Percentiles rank a stretch among this genome's conserved stretches.
These are phyloP conservation scores for Nicotiana rustica DNA, from an alignment of 305 asterid genomes.

Conservation along the genomic window DNA sequence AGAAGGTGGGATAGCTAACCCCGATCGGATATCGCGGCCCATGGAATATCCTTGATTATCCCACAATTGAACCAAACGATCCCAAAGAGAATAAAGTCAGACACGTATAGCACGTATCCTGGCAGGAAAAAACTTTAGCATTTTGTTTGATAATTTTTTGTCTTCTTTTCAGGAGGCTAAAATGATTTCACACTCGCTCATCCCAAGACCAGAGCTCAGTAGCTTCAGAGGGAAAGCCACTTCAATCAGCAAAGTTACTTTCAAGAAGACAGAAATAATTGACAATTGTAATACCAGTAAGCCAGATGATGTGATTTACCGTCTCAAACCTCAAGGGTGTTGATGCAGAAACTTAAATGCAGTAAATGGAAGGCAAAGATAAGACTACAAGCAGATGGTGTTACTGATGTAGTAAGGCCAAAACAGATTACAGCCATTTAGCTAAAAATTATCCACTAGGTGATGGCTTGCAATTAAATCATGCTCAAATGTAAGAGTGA, in stretches of 20 bases:
- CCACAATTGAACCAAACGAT: no score
- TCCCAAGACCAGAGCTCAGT: constrained; percentile 12
- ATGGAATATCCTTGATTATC: no score
- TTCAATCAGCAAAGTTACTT: not conserved
- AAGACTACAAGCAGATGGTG: not conserved
- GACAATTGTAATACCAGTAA: constrained; percentile 5
- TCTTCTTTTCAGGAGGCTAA: not conserved
- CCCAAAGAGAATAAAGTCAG: not conserved
- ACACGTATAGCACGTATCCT: constrained; percentile 2
- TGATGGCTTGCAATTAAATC: not conserved
- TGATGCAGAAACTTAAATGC: not conserved
- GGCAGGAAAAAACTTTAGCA: not conserved
- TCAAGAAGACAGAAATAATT: not conserved
- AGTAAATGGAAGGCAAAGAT: not conserved
- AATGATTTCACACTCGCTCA: not conserved
- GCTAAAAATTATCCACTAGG: not conserved
- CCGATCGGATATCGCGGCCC: no score
- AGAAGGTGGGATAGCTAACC: no score
- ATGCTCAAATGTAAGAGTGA: not conserved
- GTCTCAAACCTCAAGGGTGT: constrained; percentile 9
- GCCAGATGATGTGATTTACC: not conserved
- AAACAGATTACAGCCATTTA: not conserved
- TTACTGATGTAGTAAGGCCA: not conserved
- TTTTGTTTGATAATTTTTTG: not conserved
- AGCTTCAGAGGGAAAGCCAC: not conserved